phyloP scores from a whole-genome alignment of 1,139 yeast species.

The Taphrina wiesneri region DNA sequence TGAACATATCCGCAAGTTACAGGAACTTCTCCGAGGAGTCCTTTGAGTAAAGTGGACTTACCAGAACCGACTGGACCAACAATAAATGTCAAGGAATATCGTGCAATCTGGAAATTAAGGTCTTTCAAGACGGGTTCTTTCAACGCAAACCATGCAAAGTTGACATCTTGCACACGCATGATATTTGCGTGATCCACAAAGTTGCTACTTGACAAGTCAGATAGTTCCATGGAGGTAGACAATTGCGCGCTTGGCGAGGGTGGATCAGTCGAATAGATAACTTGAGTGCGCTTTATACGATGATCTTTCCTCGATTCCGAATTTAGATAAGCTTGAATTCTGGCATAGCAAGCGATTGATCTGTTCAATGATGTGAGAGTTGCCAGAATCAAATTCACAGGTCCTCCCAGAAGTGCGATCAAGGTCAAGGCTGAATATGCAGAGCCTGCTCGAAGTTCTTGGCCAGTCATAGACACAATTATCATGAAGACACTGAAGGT shows the following conservation, averaged over 20 bases:
- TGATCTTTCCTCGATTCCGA: constrained; percentile 41
- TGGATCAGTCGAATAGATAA: constrained; percentile 55
- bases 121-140: constrained; percentile 68
- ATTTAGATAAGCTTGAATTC: constrained; percentile 53
- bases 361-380: constrained; percentile 69
- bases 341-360: constrained; percentile 60
- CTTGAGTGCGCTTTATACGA: constrained; percentile 44
- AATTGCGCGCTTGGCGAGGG: no score
- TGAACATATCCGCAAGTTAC: constrained; percentile 40
- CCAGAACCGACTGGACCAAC: constrained; percentile 85
- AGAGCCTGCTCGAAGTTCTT: constrained; percentile 59
- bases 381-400: constrained; percentile 65
- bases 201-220: constrained; percentile 60
- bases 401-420: constrained; percentile 69
- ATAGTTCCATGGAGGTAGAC: not conserved
- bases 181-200: not conserved
- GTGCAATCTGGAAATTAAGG: constrained; percentile 62
- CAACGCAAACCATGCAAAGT: not conserved
- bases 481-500: constrained; percentile 75
- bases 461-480: constrained; percentile 58
- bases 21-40: constrained; percentile 62
- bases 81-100: constrained; percentile 67
- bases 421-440: constrained; percentile 79
- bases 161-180: not conserved
- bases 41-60: constrained; percentile 65